Evolutionary conservation across 1,284 basidiomycete species (phyloP).

Genomic region (Gastroboletus turbinatus): DNA sequence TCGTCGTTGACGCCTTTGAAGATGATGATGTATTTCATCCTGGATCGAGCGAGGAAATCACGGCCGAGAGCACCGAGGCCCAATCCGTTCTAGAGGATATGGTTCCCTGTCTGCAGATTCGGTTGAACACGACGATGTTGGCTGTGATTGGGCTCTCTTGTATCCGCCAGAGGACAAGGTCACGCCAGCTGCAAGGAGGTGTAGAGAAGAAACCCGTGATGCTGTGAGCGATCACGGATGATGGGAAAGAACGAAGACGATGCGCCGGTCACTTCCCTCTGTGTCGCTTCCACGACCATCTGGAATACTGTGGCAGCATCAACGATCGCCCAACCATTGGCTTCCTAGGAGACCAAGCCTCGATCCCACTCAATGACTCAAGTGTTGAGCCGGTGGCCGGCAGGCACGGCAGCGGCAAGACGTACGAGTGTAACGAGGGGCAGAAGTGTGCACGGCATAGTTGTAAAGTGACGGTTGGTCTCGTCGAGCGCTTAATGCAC

Average conservation of each 20-base stretch:
- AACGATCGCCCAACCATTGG: slow-evolving; percentile 1
- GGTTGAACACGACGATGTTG: too few species aligned
- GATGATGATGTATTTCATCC: slow-evolving; percentile 5
- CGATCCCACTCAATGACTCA: background rate
- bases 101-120: too few species aligned
- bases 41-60: slow-evolving; percentile 1
- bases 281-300: background rate
- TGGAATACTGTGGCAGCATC: slow-evolving; percentile 9
- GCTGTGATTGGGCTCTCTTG: too few species aligned
- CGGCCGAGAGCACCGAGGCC: background rate
- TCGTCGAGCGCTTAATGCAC: background rate
- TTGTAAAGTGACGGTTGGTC: background rate
- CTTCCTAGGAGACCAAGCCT: slow-evolving; percentile 1
- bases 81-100: background rate
- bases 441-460: too few species aligned
- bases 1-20: slow-evolving; percentile 10
- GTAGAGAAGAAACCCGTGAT: background rate
- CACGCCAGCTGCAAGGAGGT: background rate
- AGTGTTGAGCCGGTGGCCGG: too few species aligned
- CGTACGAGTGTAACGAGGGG: too few species aligned
- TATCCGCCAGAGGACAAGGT: background rate
- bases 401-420: too few species aligned
- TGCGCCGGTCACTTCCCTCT: background rate
- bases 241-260: background rate
- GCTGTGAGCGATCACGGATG: background rate